Percentiles rank a stretch among this genome's conserved stretches.
Evolutionary conservation across 257 asterid genomes (phyloP).

Genomic region (Lavandula angustifolia): DNA sequence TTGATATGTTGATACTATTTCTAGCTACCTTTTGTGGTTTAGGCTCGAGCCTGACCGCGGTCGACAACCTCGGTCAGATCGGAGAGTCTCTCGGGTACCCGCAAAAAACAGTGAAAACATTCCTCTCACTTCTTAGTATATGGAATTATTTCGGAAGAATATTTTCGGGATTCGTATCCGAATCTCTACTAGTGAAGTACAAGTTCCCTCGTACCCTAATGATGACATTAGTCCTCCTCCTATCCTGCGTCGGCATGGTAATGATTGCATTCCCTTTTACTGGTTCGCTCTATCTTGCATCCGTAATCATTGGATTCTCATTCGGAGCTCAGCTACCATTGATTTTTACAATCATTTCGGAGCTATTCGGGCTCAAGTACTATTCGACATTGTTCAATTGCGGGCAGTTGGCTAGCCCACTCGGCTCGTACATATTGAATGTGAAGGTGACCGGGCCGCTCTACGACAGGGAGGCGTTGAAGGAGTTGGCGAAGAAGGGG

Average conservation of each 20-base stretch:
- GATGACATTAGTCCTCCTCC: conserved; percentile 64
- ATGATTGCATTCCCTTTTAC: conserved; percentile 66
- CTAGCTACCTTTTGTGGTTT: conserved; percentile 72
- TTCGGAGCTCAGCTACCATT: conserved; percentile 75
- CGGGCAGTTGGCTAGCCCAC: conserved; percentile 76
- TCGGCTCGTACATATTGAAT: conserved; percentile 69
- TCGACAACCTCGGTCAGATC: conserved; percentile 76
- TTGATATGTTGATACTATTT: conserved; percentile 58
- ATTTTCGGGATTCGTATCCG: conserved; percentile 73
- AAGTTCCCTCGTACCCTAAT: conserved; percentile 69
- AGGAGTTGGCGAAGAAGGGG: conserved; percentile 54
- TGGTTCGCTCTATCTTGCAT: conserved; percentile 66
- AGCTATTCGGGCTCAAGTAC: conserved; percentile 68
- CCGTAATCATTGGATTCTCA: conserved; percentile 72
- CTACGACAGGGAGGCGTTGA: conserved; percentile 65
- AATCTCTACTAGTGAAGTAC: conserved; percentile 46
- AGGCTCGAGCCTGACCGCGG: conserved; percentile 74
- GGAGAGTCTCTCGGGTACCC: conserved; percentile 81
- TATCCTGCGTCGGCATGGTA: conserved; percentile 63
- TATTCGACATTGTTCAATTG: conserved; percentile 76
- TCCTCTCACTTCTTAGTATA: conserved; percentile 68
- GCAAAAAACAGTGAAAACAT: conserved; percentile 56
- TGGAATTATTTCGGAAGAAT: conserved; percentile 86
- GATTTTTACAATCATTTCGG: conserved; percentile 62
- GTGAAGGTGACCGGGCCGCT: conserved; percentile 64